These are phyloP conservation scores for Aquilaria yunnanensis DNA, from an alignment of 345 rosid species.

Conservation along the genomic window DNA sequence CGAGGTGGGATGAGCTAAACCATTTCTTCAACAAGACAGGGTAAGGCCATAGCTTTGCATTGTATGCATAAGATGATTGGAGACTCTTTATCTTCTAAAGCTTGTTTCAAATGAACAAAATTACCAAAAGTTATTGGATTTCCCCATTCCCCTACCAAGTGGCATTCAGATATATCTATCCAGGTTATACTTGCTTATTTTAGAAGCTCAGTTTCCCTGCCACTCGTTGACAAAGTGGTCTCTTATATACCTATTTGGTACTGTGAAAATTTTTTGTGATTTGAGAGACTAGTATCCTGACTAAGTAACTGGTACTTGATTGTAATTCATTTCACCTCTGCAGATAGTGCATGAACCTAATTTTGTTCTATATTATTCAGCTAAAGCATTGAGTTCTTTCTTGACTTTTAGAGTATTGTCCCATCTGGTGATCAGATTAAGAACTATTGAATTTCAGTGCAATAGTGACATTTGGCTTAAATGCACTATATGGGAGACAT, in stretches of 20 bases:
- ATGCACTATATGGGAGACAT: slow-evolving; percentile 87
- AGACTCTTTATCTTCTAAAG: background rate
- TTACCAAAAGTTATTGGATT: background rate
- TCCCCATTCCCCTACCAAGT: background rate
- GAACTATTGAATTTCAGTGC: slow-evolving; percentile 42
- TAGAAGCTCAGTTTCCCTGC: background rate
- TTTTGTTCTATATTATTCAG: too few species aligned
- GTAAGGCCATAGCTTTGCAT: slow-evolving; percentile 35
- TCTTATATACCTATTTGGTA: too few species aligned
- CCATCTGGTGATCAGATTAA: background rate
- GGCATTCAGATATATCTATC: background rate
- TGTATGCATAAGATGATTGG: too few species aligned
- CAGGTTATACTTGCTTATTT: background rate
- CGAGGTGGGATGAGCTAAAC: slow-evolving; percentile 89
- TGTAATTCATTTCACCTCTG: too few species aligned
- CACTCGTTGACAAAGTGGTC: too few species aligned
- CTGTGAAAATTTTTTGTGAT: too few species aligned
- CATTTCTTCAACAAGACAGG: slow-evolving; percentile 48
- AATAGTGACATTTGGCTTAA: slow-evolving; percentile 73
- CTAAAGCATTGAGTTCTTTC: too few species aligned
- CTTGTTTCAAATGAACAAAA: background rate
- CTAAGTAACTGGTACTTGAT: too few species aligned
- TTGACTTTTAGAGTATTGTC: too few species aligned
- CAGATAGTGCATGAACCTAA: too few species aligned
- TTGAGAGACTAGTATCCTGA: too few species aligned